Evolutionary conservation across 2,329 filamentous ascomycete species (phyloP), one percentile per base, ranked within the genome.

Genomic region (Ceratocystis eucalypticola): DNA sequence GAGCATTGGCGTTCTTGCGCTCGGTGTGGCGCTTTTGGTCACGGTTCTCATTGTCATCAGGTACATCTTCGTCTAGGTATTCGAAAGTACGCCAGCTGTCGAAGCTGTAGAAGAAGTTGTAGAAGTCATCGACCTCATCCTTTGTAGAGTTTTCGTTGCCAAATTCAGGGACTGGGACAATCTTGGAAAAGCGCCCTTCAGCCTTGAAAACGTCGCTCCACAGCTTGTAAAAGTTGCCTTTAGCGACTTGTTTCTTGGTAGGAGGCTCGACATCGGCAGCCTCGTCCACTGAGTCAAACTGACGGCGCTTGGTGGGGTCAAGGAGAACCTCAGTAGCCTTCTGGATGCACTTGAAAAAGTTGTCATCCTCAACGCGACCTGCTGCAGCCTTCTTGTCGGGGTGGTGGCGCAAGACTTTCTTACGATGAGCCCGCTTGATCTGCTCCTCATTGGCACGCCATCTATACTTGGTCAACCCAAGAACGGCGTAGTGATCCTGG

Each of bases 291-390:
- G 91, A 96, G 78, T 99, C 94, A 79, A 88, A 99, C 79, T 99
- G 94, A 68, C 92, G 87, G 69, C 94, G 89, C 80, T 91, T 95
- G 76, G 87, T 82, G 64, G 94, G 94, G 80, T 99, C 94, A 66
- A 91, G 84, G 20, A 99, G 88, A 64, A 97, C 84, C 74, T 99
- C 94, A 72, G 88, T 93, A 67, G 94, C 94, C 78, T 96, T 96
- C 77, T 99, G 95, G 77, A 99, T 99, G 78, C 95, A 99, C 84
- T 99, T 99, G 88, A 99, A 99, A 83, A 99, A 99, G 76, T 89
- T 90, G 77, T 99, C 94, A 77, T 96, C 93, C 73, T 97, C 92
- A 71, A 85, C 84, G 72, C 85, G 84, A 69, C 94, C 94, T 61
- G 87, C 84, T 33, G 94, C 94, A 17, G 95, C 94, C 81, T 95